Percentiles rank a stretch among this genome's conserved stretches.
phyloP scores from a whole-genome alignment of 352 stramenopile genomes.

The Globisporangium nunn region DNA sequence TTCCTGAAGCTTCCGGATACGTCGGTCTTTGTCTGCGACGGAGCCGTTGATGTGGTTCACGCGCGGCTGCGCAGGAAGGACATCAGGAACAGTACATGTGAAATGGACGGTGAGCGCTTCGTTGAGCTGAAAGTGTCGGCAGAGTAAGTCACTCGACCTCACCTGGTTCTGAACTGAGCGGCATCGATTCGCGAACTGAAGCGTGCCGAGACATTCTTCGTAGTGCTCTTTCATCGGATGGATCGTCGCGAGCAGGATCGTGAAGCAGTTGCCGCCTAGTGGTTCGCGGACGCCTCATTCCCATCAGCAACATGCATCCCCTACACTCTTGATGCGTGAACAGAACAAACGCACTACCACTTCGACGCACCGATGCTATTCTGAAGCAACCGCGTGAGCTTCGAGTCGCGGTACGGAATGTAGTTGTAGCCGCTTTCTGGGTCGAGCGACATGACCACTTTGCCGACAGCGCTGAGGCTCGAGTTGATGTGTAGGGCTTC shows the following conservation, averaged over 20 bases:
- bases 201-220: conserved; percentile 85
- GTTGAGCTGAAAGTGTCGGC: conserved; percentile 1
- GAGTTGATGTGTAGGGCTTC: conserved; percentile 85
- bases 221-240: conserved; percentile 87
- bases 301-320: neutral
- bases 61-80: conserved; percentile 25
- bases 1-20: conserved; percentile 79
- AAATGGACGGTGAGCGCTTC: neutral
- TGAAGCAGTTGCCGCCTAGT: conserved; percentile 81
- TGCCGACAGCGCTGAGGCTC: conserved; percentile 74
- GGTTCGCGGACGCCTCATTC: neutral
- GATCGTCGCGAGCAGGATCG: conserved; percentile 80
- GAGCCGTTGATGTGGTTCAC: conserved; percentile 85
- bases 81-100: neutral
- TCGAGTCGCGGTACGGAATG: conserved; percentile 82
- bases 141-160: conserved; percentile 1
- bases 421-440: conserved; percentile 86
- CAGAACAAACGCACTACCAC: neutral
- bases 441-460: conserved; percentile 84
- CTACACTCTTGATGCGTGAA: neutral
- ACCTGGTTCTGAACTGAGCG: conserved; percentile 87
- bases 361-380: conserved; percentile 65
- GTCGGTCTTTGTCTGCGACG: conserved; percentile 76
- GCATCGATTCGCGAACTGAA: conserved; percentile 89
- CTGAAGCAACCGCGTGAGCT: conserved; percentile 75